Evolutionary conservation across 2,329 filamentous ascomycete genomes (phyloP).

Genomic region (Botrytis aclada): DNA sequence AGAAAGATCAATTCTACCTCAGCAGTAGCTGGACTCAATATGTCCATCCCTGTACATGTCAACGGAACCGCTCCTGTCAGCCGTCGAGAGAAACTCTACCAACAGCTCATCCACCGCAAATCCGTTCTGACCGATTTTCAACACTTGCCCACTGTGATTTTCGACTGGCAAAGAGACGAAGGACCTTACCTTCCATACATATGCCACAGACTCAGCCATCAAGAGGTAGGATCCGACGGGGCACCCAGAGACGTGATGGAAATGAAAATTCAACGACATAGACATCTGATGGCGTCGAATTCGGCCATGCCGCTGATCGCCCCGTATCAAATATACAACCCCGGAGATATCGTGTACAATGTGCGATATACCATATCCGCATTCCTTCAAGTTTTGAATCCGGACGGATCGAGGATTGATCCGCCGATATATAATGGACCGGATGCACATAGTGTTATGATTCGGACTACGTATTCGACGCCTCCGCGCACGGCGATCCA

Average conservation of each 20-base stretch:
- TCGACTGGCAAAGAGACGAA: not conserved
- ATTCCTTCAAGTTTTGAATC: not conserved
- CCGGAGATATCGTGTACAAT: not conserved
- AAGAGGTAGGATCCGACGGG: not conserved
- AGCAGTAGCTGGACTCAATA: not conserved
- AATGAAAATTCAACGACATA: not conserved
- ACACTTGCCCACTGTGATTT: not conserved
- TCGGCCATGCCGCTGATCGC: not conserved
- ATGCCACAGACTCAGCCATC: not conserved
- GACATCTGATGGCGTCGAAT: not conserved
- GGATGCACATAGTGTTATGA: not conserved
- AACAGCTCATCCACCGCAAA: not conserved
- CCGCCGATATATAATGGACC: not conserved
- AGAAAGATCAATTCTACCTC: not conserved
- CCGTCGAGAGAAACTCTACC: not conserved
- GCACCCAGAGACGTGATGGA: not conserved
- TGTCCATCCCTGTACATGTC: not conserved
- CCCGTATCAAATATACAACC: not conserved
- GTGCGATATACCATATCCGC: not conserved
- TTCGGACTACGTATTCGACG: not conserved
- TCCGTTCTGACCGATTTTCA: not conserved
- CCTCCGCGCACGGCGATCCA: not conserved
- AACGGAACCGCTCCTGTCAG: not conserved
- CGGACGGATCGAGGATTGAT: not conserved
- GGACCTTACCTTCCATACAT: not conserved